phyloP scores from a whole-genome alignment of 257 asterid genomes.

The Cynanchum wilfordii region DNA sequence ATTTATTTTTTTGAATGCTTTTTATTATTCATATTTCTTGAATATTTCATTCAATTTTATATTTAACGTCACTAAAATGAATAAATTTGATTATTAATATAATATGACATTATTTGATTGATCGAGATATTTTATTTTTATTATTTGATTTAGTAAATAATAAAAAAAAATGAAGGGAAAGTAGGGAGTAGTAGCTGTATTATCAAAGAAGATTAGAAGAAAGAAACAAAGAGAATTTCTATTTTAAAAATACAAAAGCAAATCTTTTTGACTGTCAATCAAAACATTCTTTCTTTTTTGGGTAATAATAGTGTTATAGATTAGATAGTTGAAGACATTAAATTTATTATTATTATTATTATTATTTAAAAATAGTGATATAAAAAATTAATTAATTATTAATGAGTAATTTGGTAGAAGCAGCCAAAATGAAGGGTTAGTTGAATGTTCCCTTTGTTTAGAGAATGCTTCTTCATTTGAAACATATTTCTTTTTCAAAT shows the following conservation, averaged over 20 bases:
- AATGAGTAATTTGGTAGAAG: background rate
- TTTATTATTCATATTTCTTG: no score
- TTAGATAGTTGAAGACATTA: no score
- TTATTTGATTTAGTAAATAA: no score
- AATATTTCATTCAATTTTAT: no score
- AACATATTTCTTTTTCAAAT: conserved; percentile 9
- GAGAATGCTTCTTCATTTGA: conserved; percentile 14
- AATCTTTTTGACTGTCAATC: background rate
- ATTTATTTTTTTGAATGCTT: no score
- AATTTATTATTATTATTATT: background rate
- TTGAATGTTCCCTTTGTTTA: conserved; percentile 4
- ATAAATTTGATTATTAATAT: no score
- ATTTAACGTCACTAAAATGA: no score
- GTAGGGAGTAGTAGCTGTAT: background rate
- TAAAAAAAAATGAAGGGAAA: background rate
- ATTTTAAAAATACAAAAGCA: background rate
- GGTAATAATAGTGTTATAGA: background rate
- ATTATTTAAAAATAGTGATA: background rate
- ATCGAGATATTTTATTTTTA: no score
- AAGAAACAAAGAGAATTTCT: background rate
- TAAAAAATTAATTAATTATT: no score
- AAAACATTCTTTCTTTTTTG: background rate
- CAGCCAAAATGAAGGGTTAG: background rate
- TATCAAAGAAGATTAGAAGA: background rate
- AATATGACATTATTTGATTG: no score